Percentiles rank a stretch among this genome's conserved stretches.
Evolutionary conservation across 2,329 filamentous ascomycete genomes (phyloP).

Genomic region (Hypomyces perniciosus): DNA sequence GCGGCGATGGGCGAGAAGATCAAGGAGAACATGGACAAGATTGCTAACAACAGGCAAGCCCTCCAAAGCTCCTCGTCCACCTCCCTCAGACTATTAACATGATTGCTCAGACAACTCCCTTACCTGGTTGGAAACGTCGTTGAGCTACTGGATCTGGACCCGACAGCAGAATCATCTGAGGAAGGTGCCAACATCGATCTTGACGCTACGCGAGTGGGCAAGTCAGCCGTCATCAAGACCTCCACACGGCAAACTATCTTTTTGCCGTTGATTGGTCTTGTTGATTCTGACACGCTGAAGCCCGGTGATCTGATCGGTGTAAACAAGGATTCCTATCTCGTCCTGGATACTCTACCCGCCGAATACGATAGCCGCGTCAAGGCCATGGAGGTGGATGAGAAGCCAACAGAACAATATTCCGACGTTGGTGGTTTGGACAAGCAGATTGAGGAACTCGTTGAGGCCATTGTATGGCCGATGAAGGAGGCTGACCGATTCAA

Average conservation of each 20-base stretch:
- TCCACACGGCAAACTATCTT: conserved; percentile 98
- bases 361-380: conserved; percentile 99
- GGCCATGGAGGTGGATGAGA: conserved; percentile 99
- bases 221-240: conserved; percentile 98
- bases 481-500: conserved; percentile 99
- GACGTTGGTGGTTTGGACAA: conserved; percentile 97
- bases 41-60: conserved; percentile 89
- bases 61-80: background rate
- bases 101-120: conserved; percentile 70
- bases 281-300: conserved; percentile 91
- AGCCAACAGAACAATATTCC: conserved; percentile 97
- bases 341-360: conserved; percentile 91
- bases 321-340: conserved; percentile 97
- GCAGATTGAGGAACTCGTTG: conserved; percentile 97
- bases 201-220: conserved; percentile 92
- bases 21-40: conserved; percentile 98
- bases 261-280: conserved; percentile 90
- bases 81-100: conserved; percentile 4
- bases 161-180: conserved; percentile 90
- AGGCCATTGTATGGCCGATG: conserved; percentile 99
- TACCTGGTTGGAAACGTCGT: conserved; percentile 99
- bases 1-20: conserved; percentile 96
- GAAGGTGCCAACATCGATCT: conserved; percentile 98
- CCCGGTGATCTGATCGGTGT: conserved; percentile 95
- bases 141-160: conserved; percentile 92